Conservation (phyloP, 768 basidiomycete genomes). For the Fistulinella prunicolor region DNA sequence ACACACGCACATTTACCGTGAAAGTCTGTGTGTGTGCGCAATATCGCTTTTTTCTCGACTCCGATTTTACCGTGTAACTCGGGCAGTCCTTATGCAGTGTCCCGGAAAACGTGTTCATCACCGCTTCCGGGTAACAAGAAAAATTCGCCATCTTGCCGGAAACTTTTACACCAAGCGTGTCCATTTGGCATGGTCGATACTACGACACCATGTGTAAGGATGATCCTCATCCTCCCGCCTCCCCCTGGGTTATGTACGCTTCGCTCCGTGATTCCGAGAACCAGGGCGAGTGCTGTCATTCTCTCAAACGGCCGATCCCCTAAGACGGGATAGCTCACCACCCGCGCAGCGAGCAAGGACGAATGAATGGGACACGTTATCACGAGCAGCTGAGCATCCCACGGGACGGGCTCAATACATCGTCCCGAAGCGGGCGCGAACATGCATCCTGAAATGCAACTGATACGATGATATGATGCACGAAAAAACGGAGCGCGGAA, state of each 20-base stretch:
- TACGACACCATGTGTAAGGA: slow-evolving; percentile 2
- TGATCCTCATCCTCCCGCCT: not conserved
- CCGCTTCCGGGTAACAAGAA: too few relatives aligned
- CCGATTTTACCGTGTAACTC: not conserved
- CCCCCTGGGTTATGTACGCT: not conserved
- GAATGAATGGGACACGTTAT: not conserved
- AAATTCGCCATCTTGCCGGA: slow-evolving; percentile 15
- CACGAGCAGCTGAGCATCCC: not conserved
- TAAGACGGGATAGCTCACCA: not conserved
- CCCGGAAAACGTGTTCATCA: too few relatives aligned
- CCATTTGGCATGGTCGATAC: not conserved
- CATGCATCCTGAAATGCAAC: not conserved
- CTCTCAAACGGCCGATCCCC: not conserved
- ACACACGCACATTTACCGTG: not conserved
- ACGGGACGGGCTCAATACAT: not conserved
- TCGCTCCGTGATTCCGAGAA: slow-evolving; percentile 7
- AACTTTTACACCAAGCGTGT: slow-evolving; percentile 4
- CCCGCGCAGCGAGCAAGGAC: not conserved
- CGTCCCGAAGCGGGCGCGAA: too few relatives aligned
- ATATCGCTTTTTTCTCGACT: not conserved
- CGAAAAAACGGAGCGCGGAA: not conserved
- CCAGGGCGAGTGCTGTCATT: not conserved
- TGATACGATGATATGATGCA: not conserved
- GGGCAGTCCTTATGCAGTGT: too few relatives aligned
- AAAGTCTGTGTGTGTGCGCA: not conserved